Percentiles rank a stretch among this genome's conserved stretches.
These are phyloP conservation scores for Colletotrichum tropicicola DNA, from an alignment of 2,329 filamentous ascomycete species.

Conservation along the genomic window DNA sequence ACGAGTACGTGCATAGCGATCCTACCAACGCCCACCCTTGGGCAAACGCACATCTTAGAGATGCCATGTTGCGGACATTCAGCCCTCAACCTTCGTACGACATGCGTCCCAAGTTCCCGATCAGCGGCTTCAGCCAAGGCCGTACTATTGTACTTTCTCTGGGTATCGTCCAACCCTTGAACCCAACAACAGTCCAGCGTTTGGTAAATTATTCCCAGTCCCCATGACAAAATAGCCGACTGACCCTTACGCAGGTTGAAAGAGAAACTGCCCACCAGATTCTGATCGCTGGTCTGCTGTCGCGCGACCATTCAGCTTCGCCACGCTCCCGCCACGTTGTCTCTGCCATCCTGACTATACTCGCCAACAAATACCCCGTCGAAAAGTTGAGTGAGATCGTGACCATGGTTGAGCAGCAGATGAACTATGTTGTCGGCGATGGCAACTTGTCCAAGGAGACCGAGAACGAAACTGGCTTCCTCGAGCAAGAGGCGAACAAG, in stretches of 20 bases:
- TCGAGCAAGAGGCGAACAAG: conserved; percentile 14
- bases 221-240: not conserved
- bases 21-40: conserved; percentile 9
- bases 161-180: conserved; percentile 48
- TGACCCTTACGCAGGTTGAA: conserved; percentile 43
- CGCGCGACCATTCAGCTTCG: conserved; percentile 32
- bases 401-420: conserved; percentile 34
- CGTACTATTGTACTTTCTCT: conserved; percentile 42
- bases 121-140: conserved; percentile 27
- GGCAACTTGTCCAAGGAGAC: conserved; percentile 22
- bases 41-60: conserved; percentile 19
- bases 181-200: conserved; percentile 41
- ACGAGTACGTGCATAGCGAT: conserved; percentile 5
- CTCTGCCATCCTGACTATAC: conserved; percentile 46
- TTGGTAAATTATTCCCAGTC: conserved; percentile 39
- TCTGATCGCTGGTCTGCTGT: conserved; percentile 33
- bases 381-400: conserved; percentile 37
- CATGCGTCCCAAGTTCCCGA: conserved; percentile 27
- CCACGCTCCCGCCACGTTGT: conserved; percentile 36
- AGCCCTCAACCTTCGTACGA: conserved; percentile 13
- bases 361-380: conserved; percentile 56
- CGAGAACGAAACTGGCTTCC: conserved; percentile 14
- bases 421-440: conserved; percentile 11
- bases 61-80: conserved; percentile 23
- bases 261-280: conserved; percentile 42